Percentiles rank a stretch among this genome's conserved stretches.
Evolutionary conservation across 2,329 filamentous ascomycete species (phyloP).

Genomic region (Aspergillus tamarii): DNA sequence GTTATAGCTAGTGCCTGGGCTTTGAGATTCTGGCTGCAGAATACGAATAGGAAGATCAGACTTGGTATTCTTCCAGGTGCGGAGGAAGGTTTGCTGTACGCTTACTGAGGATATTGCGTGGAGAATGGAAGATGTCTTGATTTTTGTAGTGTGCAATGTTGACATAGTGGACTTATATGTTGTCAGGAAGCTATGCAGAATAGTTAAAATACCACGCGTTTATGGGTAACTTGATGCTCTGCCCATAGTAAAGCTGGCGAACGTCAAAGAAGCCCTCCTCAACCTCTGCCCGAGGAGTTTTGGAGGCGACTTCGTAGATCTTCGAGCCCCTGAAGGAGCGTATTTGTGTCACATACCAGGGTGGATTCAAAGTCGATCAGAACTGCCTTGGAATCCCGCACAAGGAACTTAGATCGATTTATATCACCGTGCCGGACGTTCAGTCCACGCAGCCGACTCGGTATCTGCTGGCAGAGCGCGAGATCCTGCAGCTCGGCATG

Average conservation of each 20-base stretch:
- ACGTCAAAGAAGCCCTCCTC: neutral
- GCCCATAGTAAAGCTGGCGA: no score
- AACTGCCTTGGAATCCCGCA: constrained; percentile 21
- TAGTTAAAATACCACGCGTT: no score
- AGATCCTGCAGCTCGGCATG: constrained; percentile 29
- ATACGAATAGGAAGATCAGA: neutral
- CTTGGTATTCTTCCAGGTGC: neutral
- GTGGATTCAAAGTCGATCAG: constrained; percentile 36
- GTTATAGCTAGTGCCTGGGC: neutral
- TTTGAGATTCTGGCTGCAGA: neutral
- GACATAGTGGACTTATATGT: no score
- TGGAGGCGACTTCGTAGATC: constrained; percentile 1
- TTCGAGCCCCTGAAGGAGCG: constrained; percentile 23
- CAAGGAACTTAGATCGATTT: constrained; percentile 35
- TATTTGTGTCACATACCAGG: constrained; percentile 23
- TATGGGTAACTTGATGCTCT: no score
- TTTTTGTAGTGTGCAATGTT: no score
- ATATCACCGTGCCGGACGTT: constrained; percentile 32
- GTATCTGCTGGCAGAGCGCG: constrained; percentile 20
- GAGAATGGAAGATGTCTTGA: no score
- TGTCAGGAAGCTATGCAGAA: no score
- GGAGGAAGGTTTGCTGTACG: neutral
- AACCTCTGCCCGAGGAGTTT: neutral
- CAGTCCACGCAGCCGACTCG: constrained; percentile 29
- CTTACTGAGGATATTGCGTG: neutral